Conservation (phyloP, 257 asterid species). For the Plantago ovata region DNA sequence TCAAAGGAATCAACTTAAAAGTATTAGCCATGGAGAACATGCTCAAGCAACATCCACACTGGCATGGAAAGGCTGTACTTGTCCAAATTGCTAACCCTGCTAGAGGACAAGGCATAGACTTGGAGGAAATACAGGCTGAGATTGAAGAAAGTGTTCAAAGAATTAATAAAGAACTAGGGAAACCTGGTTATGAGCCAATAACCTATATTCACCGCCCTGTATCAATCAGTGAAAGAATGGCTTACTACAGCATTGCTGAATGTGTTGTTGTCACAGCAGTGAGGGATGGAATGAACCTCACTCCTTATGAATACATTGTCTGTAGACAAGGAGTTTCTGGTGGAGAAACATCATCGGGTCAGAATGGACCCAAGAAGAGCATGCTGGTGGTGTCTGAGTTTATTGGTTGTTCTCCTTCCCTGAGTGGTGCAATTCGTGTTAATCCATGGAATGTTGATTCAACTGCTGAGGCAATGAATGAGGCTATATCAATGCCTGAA, state of each 20-base stretch:
- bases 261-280: slow-evolving; percentile 93
- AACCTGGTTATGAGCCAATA: slow-evolving; percentile 76
- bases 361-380: slow-evolving; percentile 71
- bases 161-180: slow-evolving; percentile 62
- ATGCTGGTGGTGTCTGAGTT: slow-evolving; percentile 92
- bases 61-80: slow-evolving; percentile 86
- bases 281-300: slow-evolving; percentile 89
- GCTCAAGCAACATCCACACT: slow-evolving; percentile 74
- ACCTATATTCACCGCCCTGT: slow-evolving; percentile 50
- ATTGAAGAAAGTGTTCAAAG: slow-evolving; percentile 65
- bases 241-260: slow-evolving; percentile 82
- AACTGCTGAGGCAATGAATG: slow-evolving; percentile 83
- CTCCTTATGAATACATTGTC: slow-evolving; percentile 85
- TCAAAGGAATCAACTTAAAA: slow-evolving; percentile 84
- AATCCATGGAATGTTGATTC: slow-evolving; percentile 91
- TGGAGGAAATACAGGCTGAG: slow-evolving; percentile 64
- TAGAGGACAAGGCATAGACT: slow-evolving; percentile 73
- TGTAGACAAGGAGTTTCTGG: slow-evolving; percentile 77
- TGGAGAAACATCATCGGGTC: slow-evolving; percentile 42
- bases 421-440: slow-evolving; percentile 90
- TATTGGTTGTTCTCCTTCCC: slow-evolving; percentile 89
- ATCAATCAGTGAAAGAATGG: slow-evolving; percentile 76
- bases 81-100: slow-evolving; percentile 83
- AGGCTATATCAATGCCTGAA: slow-evolving; percentile 76
- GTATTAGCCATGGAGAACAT: slow-evolving; percentile 80